Base-by-base conservation (phyloP, 1,284 basidiomycete species). In the Jaminaea rosea region DNA sequence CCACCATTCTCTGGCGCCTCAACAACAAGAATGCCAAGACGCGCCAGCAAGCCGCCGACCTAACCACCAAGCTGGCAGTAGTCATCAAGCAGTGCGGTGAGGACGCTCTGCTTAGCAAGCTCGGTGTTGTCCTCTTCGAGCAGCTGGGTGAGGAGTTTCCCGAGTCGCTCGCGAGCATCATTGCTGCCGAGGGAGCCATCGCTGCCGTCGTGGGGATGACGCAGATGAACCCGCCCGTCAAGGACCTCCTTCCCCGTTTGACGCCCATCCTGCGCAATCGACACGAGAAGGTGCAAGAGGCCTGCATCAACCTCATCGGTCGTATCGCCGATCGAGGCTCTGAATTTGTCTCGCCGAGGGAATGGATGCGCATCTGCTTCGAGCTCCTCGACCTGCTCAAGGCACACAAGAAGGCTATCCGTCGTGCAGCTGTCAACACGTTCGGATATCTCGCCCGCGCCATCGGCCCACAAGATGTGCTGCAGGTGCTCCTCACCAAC, bases 331-430 rank as follows among this genome's bases (percentile, higher is more conserved):
- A 99, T 83, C 89, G 94, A 74, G 94, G 94, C 55, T 90, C 94
- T 34, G 94, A 98, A 77, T 97, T 90, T 58, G 94, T 98, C 0
- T 91, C 91, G 26, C 93, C 94, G 21, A 84, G 93, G 71, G 94
- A 98, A 77, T 98, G 93, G 93, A 98, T 99, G 94, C 86, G 94
- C 70, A 99, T 99, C 75, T 98, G 94, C 75, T 98, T 98, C 76
- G 94, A 99, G 76, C 79, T 99, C 34, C 82, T 99, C 46, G 94
- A 98, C 71, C 79, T 99, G 37, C 81, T 99, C 67, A 98, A 98
- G 76, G 94, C 94, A 7, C 94, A 99, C 79, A 98, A 98, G 79
- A 96, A 96, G 78, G 92, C 88, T 31, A 98, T 98, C 69, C 86
- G 94, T 52, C 88, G 93, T 75, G 94, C 94, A 0, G 92, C 93